Percentiles rank a stretch among this genome's conserved stretches.
phyloP scores from a whole-genome alignment of 345 rosid genomes.

The Pelargonium nanum region DNA sequence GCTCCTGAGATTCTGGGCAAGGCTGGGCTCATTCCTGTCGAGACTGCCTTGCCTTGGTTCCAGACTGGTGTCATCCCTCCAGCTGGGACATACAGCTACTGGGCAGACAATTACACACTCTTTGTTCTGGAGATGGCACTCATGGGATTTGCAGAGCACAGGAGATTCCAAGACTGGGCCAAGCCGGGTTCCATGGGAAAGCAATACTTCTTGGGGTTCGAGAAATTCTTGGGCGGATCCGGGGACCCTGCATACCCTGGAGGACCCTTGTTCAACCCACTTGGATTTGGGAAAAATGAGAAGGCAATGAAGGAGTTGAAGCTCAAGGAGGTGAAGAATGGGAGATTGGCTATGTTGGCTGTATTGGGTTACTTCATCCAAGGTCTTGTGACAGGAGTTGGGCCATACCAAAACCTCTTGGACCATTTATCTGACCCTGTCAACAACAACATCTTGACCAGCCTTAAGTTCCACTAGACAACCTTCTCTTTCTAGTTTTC shows the following conservation, averaged over 20 bases:
- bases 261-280: conserved; percentile 90
- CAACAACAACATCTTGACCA: conserved; percentile 89
- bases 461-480: conserved; percentile 80
- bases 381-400: conserved; percentile 76
- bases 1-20: conserved; percentile 90
- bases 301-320: conserved; percentile 80
- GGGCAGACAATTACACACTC: conserved; percentile 90
- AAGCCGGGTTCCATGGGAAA: conserved; percentile 87
- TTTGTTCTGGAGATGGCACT: conserved; percentile 90
- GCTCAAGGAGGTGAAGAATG: conserved; percentile 93
- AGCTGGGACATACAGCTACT: conserved; percentile 85
- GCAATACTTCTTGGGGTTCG: conserved; percentile 86
- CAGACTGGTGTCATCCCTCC: conserved; percentile 94
- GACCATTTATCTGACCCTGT: conserved; percentile 92
- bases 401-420: conserved; percentile 90
- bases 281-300: conserved; percentile 84
- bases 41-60: conserved; percentile 96
- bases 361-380: conserved; percentile 71
- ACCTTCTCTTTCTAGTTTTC: background rate
- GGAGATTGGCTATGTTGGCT: conserved; percentile 87
- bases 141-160: conserved; percentile 96
- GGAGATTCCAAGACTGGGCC: conserved; percentile 86
- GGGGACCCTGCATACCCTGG: conserved; percentile 89
- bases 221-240: conserved; percentile 74
- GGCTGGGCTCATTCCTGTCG: conserved; percentile 67